Conservation (phyloP, 2,329 filamentous ascomycete species). For the Ilyonectria destructans region DNA sequence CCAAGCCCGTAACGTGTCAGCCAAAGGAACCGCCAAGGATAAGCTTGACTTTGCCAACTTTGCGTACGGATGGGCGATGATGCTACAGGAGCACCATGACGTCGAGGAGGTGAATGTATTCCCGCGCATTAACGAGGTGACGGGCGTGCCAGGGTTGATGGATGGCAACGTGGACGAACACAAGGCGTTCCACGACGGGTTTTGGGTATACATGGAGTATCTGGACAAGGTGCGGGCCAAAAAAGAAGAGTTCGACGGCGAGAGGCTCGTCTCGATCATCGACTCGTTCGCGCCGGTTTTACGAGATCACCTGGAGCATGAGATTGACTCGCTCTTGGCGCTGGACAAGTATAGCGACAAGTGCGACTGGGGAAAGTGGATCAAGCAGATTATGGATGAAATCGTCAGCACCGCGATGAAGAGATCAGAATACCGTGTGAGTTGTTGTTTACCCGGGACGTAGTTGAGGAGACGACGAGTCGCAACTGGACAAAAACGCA, state of each 20-base stretch:
- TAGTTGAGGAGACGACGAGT: background rate
- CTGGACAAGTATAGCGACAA: conserved; percentile 55
- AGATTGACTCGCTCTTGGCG: conserved; percentile 56
- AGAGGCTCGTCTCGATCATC: conserved; percentile 42
- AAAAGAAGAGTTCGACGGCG: conserved; percentile 52
- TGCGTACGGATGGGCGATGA: conserved; percentile 51
- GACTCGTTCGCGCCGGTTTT: conserved; percentile 53
- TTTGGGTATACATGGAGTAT: conserved; percentile 54
- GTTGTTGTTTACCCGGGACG: background rate
- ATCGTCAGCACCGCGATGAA: conserved; percentile 38
- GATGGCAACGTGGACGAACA: conserved; percentile 61
- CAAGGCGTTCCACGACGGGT: conserved; percentile 55
- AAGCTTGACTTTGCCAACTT: conserved; percentile 54
- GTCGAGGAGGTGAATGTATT: conserved; percentile 59
- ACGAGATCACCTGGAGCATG: conserved; percentile 56
- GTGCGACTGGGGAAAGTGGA: conserved; percentile 55
- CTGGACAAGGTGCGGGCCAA: conserved; percentile 48
- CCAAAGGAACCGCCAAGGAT: conserved; percentile 50
- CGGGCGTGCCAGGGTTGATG: conserved; percentile 58
- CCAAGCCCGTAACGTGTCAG: conserved; percentile 55
- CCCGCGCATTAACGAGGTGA: conserved; percentile 55
- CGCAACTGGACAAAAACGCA: conserved; percentile 1
- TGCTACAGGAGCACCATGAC: conserved; percentile 58
- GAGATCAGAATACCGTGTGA: conserved; percentile 35
- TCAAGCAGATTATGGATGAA: conserved; percentile 39